Conservation (phyloP, 2,329 filamentous ascomycete species). For the Pseudogymnoascus sp. region DNA sequence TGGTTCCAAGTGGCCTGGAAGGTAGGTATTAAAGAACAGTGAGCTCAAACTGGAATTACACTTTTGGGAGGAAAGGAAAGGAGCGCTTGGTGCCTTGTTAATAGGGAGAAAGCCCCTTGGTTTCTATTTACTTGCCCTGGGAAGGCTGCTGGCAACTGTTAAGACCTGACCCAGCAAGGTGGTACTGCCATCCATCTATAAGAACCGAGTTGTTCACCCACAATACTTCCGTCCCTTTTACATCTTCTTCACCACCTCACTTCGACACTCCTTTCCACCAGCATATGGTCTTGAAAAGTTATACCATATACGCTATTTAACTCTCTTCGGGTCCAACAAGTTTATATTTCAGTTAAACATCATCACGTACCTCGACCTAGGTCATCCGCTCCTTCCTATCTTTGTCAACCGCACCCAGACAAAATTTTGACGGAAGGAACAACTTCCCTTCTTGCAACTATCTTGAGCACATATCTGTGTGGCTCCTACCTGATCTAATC, state of each 20-base stretch:
- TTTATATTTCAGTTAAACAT: constrained; percentile 5
- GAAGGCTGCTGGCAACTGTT: neutral
- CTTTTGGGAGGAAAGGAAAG: neutral
- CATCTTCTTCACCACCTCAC: neutral
- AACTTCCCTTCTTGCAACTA: constrained; percentile 1
- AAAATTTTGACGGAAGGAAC: neutral
- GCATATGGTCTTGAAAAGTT: neutral
- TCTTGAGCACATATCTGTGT: constrained; percentile 4
- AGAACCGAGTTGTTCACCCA: neutral
- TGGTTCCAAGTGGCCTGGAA: neutral
- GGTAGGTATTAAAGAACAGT: neutral
- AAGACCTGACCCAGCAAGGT: neutral
- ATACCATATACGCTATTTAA: constrained; percentile 7
- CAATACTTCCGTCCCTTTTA: neutral
- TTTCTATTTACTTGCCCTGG: neutral
- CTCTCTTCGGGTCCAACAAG: neutral
- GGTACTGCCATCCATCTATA: neutral
- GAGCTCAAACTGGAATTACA: neutral
- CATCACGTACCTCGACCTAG: neutral
- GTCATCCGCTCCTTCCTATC: constrained; percentile 5
- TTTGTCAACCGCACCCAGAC: neutral
- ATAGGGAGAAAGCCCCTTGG: no score
- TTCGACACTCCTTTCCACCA: neutral
- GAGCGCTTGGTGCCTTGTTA: neutral
- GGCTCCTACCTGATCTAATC: constrained; percentile 24